Evolutionary conservation across 1,139 yeast genomes (phyloP).

Genomic region (Fermentozyma sake): DNA sequence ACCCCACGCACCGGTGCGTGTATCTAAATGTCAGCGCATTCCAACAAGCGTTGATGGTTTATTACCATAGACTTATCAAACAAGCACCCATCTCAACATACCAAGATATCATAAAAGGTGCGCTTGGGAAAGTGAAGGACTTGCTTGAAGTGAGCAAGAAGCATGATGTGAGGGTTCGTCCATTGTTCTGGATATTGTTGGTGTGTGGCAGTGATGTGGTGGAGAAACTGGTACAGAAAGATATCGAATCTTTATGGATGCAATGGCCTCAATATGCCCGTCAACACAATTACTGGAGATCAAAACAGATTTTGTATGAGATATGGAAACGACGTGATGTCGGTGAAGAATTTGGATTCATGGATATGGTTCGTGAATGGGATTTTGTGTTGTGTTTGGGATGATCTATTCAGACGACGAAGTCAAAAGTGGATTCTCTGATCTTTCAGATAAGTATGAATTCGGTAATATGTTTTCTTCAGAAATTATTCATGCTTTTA

Average conservation of each 20-base stretch:
- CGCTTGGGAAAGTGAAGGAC: slow-evolving; percentile 23
- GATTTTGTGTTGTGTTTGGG: slow-evolving; percentile 39
- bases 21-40: slow-evolving; percentile 29
- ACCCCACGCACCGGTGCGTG: too few relatives aligned
- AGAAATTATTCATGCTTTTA: too few relatives aligned
- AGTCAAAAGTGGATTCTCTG: background rate
- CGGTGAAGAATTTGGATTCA: slow-evolving; percentile 44
- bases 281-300: slow-evolving; percentile 45
- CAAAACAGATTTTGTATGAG: slow-evolving; percentile 49
- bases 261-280: slow-evolving; percentile 10
- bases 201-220: slow-evolving; percentile 45
- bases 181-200: slow-evolving; percentile 47
- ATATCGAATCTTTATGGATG: slow-evolving; percentile 30
- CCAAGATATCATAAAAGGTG: slow-evolving; percentile 29
- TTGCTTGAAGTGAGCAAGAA: slow-evolving; percentile 15
- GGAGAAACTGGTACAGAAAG: slow-evolving; percentile 16
- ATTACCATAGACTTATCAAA: slow-evolving; percentile 42
- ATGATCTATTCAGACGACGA: slow-evolving; percentile 4
- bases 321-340: slow-evolving; percentile 44
- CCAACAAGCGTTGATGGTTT: slow-evolving; percentile 42
- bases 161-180: slow-evolving; percentile 16
- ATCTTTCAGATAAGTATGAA: too few relatives aligned
- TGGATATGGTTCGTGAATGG: slow-evolving; percentile 55
- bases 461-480: too few relatives aligned
- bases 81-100: slow-evolving; percentile 27